Base-by-base conservation (phyloP, 169 alveolate species). In the Cryptosporidium canis region DNA sequence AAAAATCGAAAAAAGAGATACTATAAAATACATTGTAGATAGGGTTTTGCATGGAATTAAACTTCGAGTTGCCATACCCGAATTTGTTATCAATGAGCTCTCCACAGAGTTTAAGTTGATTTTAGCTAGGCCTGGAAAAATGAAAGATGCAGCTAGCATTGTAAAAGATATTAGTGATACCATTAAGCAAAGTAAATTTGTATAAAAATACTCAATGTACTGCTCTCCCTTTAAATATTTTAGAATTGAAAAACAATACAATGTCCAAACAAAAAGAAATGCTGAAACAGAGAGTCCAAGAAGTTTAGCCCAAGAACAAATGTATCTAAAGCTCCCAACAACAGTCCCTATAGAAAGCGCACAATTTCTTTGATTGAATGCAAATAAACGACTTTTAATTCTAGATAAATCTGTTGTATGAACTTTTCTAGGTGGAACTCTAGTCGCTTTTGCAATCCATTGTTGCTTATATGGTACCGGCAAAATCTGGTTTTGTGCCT, bases 391-490 rank as follows among this genome's bases (percentile, higher is more conserved):
- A 37, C 35, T 77, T 63, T 61, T 77, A 39, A 77, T 43, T 18
- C 55, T 77, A 3, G 87, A 77, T 24, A 77, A 37, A 7, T 77
- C 45, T 3, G 87, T 61, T 41, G 70, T 58, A 16, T 58, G 72
- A 41, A 77, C 87, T 66, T 61, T 77, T 55, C 87, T 53, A 39
- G 87, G 87, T 24, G 87, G 87, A 39, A 77, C 65, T 39, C 87
- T 70, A 16, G 31, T 18, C 9, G 11, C 31, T n/a, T 77, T 41
- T 39, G 87, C 87, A 58, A 77, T 43, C 71, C 68, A 77, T 37
- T 55, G 70, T 33, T 55, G 71, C 27, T 77, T 77, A 29, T 56
- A 27, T 21, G 87, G n/a, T n/a, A n/a, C 33, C 3, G 55, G 31
- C 29, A 24, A 2, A 35, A n/a, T 48, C 67, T 29, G 67, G 47